These are phyloP conservation scores for Aegilops sharonensis DNA, from an alignment of 176 grass and related monocot species.

Conservation along the genomic window DNA sequence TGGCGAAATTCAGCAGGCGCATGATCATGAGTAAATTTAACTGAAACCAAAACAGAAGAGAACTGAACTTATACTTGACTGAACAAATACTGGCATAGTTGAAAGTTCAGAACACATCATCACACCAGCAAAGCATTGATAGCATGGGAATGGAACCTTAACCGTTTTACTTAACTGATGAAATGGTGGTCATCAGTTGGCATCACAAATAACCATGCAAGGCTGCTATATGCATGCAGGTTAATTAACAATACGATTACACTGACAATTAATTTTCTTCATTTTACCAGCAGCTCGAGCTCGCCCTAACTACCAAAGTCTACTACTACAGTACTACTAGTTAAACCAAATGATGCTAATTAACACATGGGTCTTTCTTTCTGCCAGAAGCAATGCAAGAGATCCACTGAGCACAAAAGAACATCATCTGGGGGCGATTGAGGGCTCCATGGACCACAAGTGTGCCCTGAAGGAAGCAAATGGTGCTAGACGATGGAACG, in stretches of 20 bases:
- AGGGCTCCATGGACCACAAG: background rate
- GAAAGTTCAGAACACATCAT: background rate
- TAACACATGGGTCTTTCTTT: background rate
- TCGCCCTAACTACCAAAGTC: background rate
- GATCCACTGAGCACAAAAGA: background rate
- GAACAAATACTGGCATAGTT: background rate
- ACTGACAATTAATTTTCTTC: slow-evolving; percentile 8
- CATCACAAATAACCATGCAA: slow-evolving; percentile 16
- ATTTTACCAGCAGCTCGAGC: background rate
- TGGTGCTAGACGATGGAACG: background rate
- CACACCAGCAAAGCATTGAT: background rate
- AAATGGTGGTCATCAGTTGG: background rate
- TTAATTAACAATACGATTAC: background rate
- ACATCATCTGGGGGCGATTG: no score
- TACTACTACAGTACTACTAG: background rate
- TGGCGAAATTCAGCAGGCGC: background rate
- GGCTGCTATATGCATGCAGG: background rate
- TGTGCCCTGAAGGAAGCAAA: background rate
- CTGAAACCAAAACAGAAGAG: background rate
- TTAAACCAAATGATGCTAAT: background rate
- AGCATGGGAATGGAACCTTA: background rate
- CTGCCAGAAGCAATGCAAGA: no score
- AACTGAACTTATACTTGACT: background rate
- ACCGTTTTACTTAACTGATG: background rate
- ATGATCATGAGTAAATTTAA: background rate